Percentiles rank a stretch among this genome's conserved stretches.
phyloP scores from a whole-genome alignment of 306 rosid species.

The Spatholobus suberectus region DNA sequence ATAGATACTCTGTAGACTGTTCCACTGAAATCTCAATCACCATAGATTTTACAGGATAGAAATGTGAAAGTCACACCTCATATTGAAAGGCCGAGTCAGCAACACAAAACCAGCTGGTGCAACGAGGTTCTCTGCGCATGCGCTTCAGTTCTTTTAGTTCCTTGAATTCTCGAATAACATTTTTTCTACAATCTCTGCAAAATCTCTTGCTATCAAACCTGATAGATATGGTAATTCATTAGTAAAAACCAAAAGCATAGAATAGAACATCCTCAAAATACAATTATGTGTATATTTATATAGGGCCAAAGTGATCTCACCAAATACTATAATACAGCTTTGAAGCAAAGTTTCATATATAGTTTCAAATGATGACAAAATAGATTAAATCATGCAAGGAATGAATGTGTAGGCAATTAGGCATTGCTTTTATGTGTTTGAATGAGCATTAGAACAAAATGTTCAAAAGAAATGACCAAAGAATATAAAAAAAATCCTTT shows the following conservation, averaged over 20 bases:
- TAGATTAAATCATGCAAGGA: constrained; percentile 15
- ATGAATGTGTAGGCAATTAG: constrained; percentile 12
- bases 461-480: background rate
- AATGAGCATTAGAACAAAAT: constrained; percentile 27
- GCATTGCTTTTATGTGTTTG: constrained; percentile 28
- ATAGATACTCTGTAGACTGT: constrained; percentile 13
- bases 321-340: constrained; percentile 17
- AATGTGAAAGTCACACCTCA: constrained; percentile 73
- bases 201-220: constrained; percentile 99
- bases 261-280: background rate
- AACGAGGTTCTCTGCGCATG: constrained; percentile 90
- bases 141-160: constrained; percentile 98
- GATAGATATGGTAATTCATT: constrained; percentile 46
- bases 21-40: constrained; percentile 39
- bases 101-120: constrained; percentile 98
- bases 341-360: constrained; percentile 5
- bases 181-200: constrained; percentile 99
- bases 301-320: constrained; percentile 24
- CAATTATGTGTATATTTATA: background rate
- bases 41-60: constrained; percentile 38
- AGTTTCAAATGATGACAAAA: constrained; percentile 34
- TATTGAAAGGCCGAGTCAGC: constrained; percentile 94
- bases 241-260: constrained; percentile 39
- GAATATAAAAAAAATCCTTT: background rate
- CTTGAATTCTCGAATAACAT: constrained; percentile 98